Base-by-base conservation (phyloP, 345 rosid genomes). In the Eucalyptus victrix region DNA sequence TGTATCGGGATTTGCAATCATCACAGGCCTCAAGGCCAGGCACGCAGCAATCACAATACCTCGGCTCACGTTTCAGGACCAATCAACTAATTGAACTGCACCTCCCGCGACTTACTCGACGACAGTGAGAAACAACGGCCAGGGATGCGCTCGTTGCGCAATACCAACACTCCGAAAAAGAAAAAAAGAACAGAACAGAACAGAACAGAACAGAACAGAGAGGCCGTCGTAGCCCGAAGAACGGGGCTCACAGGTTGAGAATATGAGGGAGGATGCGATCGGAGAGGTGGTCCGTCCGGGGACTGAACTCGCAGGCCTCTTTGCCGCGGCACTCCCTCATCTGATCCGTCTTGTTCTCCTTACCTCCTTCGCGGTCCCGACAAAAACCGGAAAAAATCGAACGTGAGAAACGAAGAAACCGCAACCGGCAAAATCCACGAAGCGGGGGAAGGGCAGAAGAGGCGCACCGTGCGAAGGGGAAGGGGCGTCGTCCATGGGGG, bases 261-360 rank as follows among this genome's bases (percentile, higher is more conserved):
- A 97, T 89, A 89, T 94, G 99, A 89, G 98, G 98, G 86, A 97
- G 91, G 88, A 96, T 94, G 86, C 83, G 67, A 90, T 94, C 97
- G 87, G 97, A 92, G 51, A 92, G 87, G 8, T 86, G 92, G 80
- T 87, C 90, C 40, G 34, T 5, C 88, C 42, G 62, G 32, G 92
- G 40, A 21, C 45, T 53, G 87, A 81, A 85, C n/a, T 96, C 96
- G 80, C 90, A 94, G 42, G 95, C 95, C 89, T 91, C 95, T 91
- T 95, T 94, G 49, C 91, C 90, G 67, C 58, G 40, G 87, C 93
- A 49, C 87, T 95, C 97, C 91, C 92, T 89, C 54, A 16, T 89
- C 37, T 69, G 90, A 89, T 92, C 94, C 94, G 30, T 67, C 88
- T 42, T 81, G 45, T 90, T 83, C 81, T 91, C 87, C 49, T 54